A percentile compares a stretch with the other conserved stretches of the same genome.
Conservation (phyloP, 1,284 basidiomycete genomes). For the Papiliotrema terrestris region DNA sequence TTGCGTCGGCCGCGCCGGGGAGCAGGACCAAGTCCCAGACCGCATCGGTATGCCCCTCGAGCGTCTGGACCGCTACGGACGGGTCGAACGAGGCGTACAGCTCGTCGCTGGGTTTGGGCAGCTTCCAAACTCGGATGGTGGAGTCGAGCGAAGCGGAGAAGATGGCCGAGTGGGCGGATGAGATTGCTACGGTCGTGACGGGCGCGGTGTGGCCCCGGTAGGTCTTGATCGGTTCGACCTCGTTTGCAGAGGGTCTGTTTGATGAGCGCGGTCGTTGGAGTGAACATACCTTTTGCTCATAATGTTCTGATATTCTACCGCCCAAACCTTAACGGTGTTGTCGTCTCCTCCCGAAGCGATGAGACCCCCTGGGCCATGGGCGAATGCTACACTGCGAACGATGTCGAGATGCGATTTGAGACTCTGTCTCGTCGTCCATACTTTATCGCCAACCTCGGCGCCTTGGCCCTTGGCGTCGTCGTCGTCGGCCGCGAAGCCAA, state of each 20-base stretch:
- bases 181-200: conserved; percentile 86
- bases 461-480: conserved; percentile 59
- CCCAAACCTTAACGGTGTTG: conserved; percentile 92
- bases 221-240: conserved; percentile 85
- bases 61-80: conserved; percentile 67
- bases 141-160: conserved; percentile 93
- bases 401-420: conserved; percentile 87
- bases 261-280: too few relatives aligned
- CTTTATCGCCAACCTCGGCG: conserved; percentile 50
- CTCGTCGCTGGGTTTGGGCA: conserved; percentile 68
- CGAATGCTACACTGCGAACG: conserved; percentile 81
- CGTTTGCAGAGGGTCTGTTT: conserved; percentile 58
- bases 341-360: conserved; percentile 92
- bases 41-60: conserved; percentile 89
- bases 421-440: conserved; percentile 79
- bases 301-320: conserved; percentile 28
- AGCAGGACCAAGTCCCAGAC: conserved; percentile 83
- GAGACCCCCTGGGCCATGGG: conserved; percentile 70
- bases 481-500: conserved; percentile 53
- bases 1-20: conserved; percentile 16
- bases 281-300: conserved; percentile 30
- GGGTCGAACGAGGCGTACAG: conserved; percentile 83
- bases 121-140: conserved; percentile 80
- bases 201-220: conserved; percentile 87
- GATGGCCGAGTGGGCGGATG: conserved; percentile 67